These are phyloP conservation scores for Trichoderma sp. DNA, from an alignment of 2,329 filamentous ascomycete genomes.

Conservation along the genomic window DNA sequence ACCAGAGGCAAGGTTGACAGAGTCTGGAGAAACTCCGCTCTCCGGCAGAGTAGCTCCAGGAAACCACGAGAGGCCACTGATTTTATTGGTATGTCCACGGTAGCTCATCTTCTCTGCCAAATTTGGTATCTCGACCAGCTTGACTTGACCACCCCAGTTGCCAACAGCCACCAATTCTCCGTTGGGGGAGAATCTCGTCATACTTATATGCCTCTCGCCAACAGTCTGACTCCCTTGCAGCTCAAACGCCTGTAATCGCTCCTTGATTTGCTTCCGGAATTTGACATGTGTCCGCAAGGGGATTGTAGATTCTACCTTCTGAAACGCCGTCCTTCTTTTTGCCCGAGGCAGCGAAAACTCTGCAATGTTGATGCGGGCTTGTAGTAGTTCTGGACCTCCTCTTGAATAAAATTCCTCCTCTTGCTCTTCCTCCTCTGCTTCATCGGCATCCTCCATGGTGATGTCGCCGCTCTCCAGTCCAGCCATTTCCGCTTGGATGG, in stretches of 20 bases:
- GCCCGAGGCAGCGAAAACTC: conserved; percentile 82
- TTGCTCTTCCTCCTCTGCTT: conserved; percentile 69
- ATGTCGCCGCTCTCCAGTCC: conserved; percentile 61
- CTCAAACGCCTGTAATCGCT: conserved; percentile 79
- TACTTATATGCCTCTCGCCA: conserved; percentile 86
- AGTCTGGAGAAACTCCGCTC: conserved; percentile 69
- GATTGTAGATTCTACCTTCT: conserved; percentile 80
- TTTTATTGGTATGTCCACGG: conserved; percentile 83
- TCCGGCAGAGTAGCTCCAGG: conserved; percentile 77
- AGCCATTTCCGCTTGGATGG: conserved; percentile 69
- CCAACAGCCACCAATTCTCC: conserved; percentile 84
- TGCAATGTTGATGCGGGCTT: conserved; percentile 78
- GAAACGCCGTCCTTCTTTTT: conserved; percentile 73
- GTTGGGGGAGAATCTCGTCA: conserved; percentile 87
- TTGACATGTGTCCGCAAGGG: conserved; percentile 88
- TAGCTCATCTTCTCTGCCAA: conserved; percentile 76
- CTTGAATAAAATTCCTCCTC: conserved; percentile 96
- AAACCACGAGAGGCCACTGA: conserved; percentile 89
- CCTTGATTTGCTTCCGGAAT: conserved; percentile 86
- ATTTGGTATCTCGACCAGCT: conserved; percentile 80
- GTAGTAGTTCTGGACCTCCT: conserved; percentile 73
- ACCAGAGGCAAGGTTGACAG: conserved; percentile 85
- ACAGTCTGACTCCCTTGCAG: conserved; percentile 92
- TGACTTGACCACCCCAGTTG: conserved; percentile 90
- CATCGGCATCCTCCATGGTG: conserved; percentile 64